Conservation (phyloP, 495 filamentous ascomycete species). For the Daldinia decipiens region DNA sequence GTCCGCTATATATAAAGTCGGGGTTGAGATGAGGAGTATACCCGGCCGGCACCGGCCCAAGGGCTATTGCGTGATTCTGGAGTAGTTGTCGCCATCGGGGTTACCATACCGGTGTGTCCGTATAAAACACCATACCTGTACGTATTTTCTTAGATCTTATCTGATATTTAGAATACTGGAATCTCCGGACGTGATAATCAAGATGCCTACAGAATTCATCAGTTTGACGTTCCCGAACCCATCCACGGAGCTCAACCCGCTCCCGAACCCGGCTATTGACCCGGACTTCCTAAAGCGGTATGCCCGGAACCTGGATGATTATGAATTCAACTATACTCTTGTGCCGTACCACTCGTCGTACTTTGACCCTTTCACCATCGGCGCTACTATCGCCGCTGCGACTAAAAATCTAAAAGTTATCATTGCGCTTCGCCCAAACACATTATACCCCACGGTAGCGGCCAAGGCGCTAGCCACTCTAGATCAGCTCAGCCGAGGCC, state of each 20-base stretch:
- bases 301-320: slow-evolving; percentile 62
- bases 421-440: slow-evolving; percentile 67
- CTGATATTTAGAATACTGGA: slow-evolving; percentile 3
- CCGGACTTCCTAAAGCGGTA: slow-evolving; percentile 60
- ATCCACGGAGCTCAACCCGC: slow-evolving; percentile 62
- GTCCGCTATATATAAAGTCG: slow-evolving; percentile 16
- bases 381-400: slow-evolving; percentile 60
- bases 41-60: slow-evolving; percentile 39
- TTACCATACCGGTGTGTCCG: slow-evolving; percentile 7
- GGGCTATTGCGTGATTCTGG: slow-evolving; percentile 41
- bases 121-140: slow-evolving; percentile 28
- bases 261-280: slow-evolving; percentile 58
- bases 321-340: slow-evolving; percentile 64
- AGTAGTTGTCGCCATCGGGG: slow-evolving; percentile 39
- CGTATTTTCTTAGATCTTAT: background rate
- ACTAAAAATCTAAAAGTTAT: slow-evolving; percentile 66
- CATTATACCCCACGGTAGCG: slow-evolving; percentile 64
- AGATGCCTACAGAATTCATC: slow-evolving; percentile 66
- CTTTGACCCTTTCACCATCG: slow-evolving; percentile 63
- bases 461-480: slow-evolving; percentile 66
- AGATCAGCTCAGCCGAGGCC: slow-evolving; percentile 61
- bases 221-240: slow-evolving; percentile 61
- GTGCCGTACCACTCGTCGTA: slow-evolving; percentile 63
- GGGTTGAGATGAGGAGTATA: slow-evolving; percentile 31
- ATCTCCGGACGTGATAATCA: slow-evolving; percentile 25